Base-by-base conservation (phyloP, 2,329 filamentous ascomycete genomes). In the Stemphylium vesicarium region DNA sequence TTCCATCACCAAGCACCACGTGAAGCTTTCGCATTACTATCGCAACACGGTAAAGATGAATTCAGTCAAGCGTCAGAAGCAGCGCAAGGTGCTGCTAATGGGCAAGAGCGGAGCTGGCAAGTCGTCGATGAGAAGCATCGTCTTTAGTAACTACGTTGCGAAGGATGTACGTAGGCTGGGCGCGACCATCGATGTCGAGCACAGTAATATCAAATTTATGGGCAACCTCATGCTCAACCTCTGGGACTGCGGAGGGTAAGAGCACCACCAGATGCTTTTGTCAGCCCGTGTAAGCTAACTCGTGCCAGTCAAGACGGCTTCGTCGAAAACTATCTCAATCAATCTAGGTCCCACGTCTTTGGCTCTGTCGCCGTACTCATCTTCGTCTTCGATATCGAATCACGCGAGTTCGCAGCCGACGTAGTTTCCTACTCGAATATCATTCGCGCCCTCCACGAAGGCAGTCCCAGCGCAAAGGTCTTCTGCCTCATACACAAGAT, bases 401-500 rank as follows among this genome's bases (percentile, higher is more conserved):
- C 91, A 15, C 89, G 92, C 73, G 95, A 98, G 75, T 92, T 96
- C 68, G 91, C 95, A 59, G 89, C 92, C 67, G 95, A 99, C 75
- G 86, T 98, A 47, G 87, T 94, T 53, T 96, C 92, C 54, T 99
- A 98, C 80, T 87, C 89, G 47, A 89, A 91, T 63, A 95, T 98
- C 74, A 91, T 98, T 65, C 86, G 88, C 44, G 95, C 95, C 0
- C 83, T 99, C 35, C 85, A 88, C 50, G 93, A 98, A 78, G 96
- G 88, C 82, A 96, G 91, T 42, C 85, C 86, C 2, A 79, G 78
- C 31, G 92, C 94, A 59, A 90, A 91, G 74, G 88, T 99, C 69
- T 99, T 98, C 79, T 90, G 95, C 58, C 86, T 99, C 39, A 90
- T 99, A 64, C 95, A 99, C 87, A 99, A 99, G 79, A 97, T 99